Conservation (phyloP, 441 rosid genomes). For the Biscutella laevigata region DNA sequence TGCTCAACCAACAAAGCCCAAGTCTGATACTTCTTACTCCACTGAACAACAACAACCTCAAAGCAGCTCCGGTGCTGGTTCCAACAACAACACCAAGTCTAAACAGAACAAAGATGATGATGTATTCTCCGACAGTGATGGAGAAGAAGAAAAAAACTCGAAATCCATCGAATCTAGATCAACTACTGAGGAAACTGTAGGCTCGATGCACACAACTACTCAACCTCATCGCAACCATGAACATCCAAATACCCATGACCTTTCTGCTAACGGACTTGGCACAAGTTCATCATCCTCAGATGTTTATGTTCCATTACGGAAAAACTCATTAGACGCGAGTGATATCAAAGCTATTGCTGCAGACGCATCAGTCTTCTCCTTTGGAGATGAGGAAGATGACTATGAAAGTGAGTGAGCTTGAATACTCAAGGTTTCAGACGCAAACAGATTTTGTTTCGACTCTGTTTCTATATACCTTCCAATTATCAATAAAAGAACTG, state of each 20-base stretch:
- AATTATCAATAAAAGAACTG: background rate
- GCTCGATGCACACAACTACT: slow-evolving; percentile 24
- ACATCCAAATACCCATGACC: background rate
- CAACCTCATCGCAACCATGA: slow-evolving; percentile 8
- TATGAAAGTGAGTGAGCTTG: slow-evolving; percentile 46
- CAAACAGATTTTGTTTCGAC: background rate
- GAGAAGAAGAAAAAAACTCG: slow-evolving; percentile 39
- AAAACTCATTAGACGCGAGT: slow-evolving; percentile 31
- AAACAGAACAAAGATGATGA: slow-evolving; percentile 39
- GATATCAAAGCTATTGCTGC: slow-evolving; percentile 70
- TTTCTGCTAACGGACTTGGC: slow-evolving; percentile 4
- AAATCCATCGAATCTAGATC: slow-evolving; percentile 22
- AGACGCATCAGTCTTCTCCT: slow-evolving; percentile 65
- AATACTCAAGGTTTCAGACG: background rate
- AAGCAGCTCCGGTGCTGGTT: slow-evolving; percentile 19
- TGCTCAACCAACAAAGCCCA: slow-evolving; percentile 28
- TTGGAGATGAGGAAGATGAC: slow-evolving; percentile 76
- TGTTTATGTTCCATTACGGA: background rate
- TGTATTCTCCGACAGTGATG: slow-evolving; percentile 69
- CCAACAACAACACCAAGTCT: slow-evolving; percentile 28
- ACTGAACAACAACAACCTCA: slow-evolving; percentile 24
- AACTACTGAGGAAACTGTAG: slow-evolving; percentile 20
- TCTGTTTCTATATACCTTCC: background rate
- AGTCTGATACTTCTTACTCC: slow-evolving; percentile 31
- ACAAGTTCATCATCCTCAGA: slow-evolving; percentile 1